Evolutionary conservation across 768 basidiomycete genomes (phyloP), one percentile per base, ranked within the genome.

Genomic region (Hygrophorus pudorinus): DNA sequence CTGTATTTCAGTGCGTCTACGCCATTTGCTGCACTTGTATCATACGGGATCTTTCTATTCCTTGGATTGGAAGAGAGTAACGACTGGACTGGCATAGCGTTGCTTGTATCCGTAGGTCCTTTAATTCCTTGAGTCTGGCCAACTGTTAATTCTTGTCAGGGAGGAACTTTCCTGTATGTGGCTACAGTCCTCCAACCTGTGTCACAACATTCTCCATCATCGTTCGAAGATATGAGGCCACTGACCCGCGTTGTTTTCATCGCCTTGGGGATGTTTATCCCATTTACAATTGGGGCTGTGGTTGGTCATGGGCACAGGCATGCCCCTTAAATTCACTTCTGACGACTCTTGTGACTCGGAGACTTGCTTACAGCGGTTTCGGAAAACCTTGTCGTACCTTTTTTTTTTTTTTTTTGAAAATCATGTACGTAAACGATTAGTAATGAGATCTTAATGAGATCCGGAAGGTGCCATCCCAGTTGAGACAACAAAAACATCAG

Each of bases 101-200:
- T 98, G 29, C 68, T 97, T 5, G 71, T 94, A 53, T 94, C 91
- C 11, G 92, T 93, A 53, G 55, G 81, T 66, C 16, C n/a, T 41
- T 18, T 28, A 27, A 53, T 39, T 20, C 13, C 38, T 21, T 17
- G 17, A 36, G 18, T 35, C 14, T 31, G 36, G 13, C 16, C 20
- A 7, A 27, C 36, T 18, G 33, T 20, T 31, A 44, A 24, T 46
- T 18, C 41, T 35, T 28, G 44, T 28, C 34, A 92, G 88, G 92
- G 88, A 36, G 92, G 92, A 7, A 91, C 89, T 2, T 96, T 96
- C 64, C 69, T 97, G 31, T 96, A 94, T 56, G 93, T 97, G 7
- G 90, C 92, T 1, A 91, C 91, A 1, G 82, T 89, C 32, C 68
- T 91, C n/a, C 87, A 89, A 55, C 77, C 85, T 2, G 72, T 82